Evolutionary conservation across 2,329 filamentous ascomycete species (phyloP).

Genomic region (Sporothrix brasiliensis): DNA sequence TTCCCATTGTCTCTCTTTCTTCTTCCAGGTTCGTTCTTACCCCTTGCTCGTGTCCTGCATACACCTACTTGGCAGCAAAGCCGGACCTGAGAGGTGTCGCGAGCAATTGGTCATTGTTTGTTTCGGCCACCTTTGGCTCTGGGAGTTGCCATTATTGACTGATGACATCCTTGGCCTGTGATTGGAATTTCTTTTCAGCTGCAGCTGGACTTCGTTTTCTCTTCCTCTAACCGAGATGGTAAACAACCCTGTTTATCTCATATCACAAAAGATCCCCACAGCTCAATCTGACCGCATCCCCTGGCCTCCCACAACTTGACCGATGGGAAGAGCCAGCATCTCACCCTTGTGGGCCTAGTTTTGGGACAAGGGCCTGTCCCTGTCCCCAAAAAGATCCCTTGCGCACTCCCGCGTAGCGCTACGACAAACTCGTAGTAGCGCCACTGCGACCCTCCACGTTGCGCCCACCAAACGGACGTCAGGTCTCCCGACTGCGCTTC

Average conservation of each 20-base stretch:
- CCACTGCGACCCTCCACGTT: not conserved
- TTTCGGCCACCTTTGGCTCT: too few relatives aligned
- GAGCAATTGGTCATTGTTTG: too few relatives aligned
- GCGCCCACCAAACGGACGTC: not conserved
- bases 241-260: too few relatives aligned
- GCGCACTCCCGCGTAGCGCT: constrained; percentile 20
- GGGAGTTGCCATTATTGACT: too few relatives aligned
- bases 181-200: too few relatives aligned
- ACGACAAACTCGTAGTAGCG: constrained; percentile 8
- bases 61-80: not conserved
- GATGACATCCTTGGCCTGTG: too few relatives aligned
- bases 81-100: too few relatives aligned
- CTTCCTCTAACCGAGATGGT: too few relatives aligned
- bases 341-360: not conserved
- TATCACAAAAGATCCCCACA: too few relatives aligned
- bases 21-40: not conserved
- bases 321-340: not conserved
- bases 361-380: not conserved
- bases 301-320: not conserved
- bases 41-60: constrained; percentile 6
- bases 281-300: not conserved
- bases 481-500: not conserved
- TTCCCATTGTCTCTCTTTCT: constrained; percentile 3
- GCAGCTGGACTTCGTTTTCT: too few relatives aligned
- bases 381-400: not conserved